Evolutionary conservation across 1,139 yeast species (phyloP).

Genomic region (Taphrina populina): DNA sequence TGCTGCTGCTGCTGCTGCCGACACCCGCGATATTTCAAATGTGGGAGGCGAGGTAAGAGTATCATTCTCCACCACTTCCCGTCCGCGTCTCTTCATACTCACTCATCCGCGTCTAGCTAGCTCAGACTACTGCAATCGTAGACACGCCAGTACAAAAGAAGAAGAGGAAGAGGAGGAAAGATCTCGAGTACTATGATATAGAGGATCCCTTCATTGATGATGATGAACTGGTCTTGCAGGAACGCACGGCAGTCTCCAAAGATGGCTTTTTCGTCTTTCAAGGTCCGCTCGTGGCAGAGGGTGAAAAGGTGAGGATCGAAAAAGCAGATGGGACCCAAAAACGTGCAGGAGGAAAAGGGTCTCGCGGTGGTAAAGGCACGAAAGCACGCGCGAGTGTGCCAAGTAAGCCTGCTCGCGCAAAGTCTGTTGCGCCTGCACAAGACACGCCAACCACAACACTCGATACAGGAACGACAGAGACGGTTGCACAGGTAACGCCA

Average conservation of each 20-base stretch:
- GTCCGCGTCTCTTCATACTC: too few species aligned
- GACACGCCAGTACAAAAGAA: slow-evolving; percentile 47
- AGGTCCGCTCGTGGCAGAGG: slow-evolving; percentile 84
- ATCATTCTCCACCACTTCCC: too few species aligned
- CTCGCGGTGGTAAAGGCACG: slow-evolving; percentile 12
- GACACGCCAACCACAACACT: not conserved
- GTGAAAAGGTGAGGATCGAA: slow-evolving; percentile 45
- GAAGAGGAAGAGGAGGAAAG: slow-evolving; percentile 56
- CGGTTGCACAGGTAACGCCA: not conserved
- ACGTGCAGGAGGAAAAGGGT: slow-evolving; percentile 7
- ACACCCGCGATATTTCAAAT: too few species aligned
- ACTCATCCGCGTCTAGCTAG: too few species aligned
- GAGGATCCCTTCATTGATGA: slow-evolving; percentile 98
- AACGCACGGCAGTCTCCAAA: slow-evolving; percentile 84
- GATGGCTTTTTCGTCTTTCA: slow-evolving; percentile 96
- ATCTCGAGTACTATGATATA: slow-evolving; percentile 66
- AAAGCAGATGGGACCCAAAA: slow-evolving; percentile 33
- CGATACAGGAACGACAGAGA: not conserved
- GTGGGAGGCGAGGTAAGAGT: too few species aligned
- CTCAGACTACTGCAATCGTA: too few species aligned
- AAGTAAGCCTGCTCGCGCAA: too few species aligned
- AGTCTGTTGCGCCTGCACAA: too few species aligned
- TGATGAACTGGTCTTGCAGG: slow-evolving; percentile 87
- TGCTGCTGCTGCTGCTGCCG: not conserved
- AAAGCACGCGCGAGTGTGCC: slow-evolving; percentile 1